Evolutionary conservation across 805 yeast genomes (phyloP).

Genomic region (Saccharomycopsis fodiens): DNA sequence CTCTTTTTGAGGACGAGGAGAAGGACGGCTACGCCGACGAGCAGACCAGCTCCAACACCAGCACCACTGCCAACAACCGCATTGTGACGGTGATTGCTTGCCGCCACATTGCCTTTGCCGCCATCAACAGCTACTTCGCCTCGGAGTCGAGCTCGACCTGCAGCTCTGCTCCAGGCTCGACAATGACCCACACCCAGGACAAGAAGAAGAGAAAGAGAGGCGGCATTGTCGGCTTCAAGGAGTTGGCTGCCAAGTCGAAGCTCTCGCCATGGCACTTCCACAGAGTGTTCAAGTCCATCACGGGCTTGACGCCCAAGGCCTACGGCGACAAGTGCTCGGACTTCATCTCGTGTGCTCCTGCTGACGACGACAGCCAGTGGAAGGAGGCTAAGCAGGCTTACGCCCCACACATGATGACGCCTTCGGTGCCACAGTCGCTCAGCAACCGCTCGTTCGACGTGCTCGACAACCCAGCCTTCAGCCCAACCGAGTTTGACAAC

Average conservation of each 20-base stretch:
- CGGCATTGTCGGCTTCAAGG: conserved; percentile 77
- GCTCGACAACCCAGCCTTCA: neutral
- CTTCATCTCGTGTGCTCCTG: conserved; percentile 20
- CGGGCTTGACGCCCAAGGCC: conserved; percentile 82
- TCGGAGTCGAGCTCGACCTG: conserved; percentile 18
- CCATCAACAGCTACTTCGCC: conserved; percentile 39
- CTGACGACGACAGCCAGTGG: neutral
- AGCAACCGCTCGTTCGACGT: neutral
- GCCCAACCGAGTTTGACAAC: neutral
- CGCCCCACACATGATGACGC: neutral
- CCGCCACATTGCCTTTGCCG: conserved; percentile 76
- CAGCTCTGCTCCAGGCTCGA: conserved; percentile 7
- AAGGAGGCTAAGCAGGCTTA: neutral
- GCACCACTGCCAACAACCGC: conserved; percentile 29
- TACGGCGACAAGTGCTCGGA: conserved; percentile 81
- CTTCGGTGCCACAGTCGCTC: neutral
- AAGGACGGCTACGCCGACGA: conserved; percentile 21
- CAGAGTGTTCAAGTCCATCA: conserved; percentile 77
- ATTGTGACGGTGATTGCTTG: conserved; percentile 66
- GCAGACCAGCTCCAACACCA: conserved; percentile 6
- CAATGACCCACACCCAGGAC: neutral
- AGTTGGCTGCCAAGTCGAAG: conserved; percentile 76
- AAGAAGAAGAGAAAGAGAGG: conserved; percentile 57
- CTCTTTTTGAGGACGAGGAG: conserved; percentile 37
- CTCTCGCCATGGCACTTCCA: conserved; percentile 92